Evolutionary conservation across 768 basidiomycete genomes (phyloP).

Genomic region (Podaxis pistillaris): DNA sequence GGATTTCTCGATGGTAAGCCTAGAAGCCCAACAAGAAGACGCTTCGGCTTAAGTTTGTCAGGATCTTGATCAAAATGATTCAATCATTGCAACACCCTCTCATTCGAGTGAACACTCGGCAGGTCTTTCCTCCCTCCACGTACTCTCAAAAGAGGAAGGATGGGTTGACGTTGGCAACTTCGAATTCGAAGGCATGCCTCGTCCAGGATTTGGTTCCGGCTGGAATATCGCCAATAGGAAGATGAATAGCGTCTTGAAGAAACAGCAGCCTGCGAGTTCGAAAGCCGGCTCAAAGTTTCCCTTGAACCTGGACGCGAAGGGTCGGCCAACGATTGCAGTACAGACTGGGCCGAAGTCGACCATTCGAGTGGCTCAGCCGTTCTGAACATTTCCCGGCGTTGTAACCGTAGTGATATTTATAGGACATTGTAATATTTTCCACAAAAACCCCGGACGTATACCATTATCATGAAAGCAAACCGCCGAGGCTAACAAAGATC

Average conservation of each 20-base stretch:
- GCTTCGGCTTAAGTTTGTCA: neutral
- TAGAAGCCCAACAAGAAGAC: neutral
- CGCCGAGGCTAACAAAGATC: neutral
- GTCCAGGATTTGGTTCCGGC: slow-evolving; percentile 35
- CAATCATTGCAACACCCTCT: neutral
- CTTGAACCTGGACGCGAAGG: slow-evolving; percentile 35
- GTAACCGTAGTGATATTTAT: neutral
- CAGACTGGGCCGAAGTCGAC: slow-evolving; percentile 38
- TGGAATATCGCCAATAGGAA: slow-evolving; percentile 29
- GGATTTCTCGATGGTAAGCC: slow-evolving; percentile 3
- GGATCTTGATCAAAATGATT: slow-evolving; percentile 1
- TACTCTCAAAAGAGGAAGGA: slow-evolving; percentile 1
- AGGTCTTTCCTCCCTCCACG: slow-evolving; percentile 4
- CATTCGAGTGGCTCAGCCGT: slow-evolving; percentile 19
- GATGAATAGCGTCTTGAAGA: slow-evolving; percentile 21
- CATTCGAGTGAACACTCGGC: neutral
- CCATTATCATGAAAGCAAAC: neutral
- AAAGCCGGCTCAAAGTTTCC: slow-evolving; percentile 23
- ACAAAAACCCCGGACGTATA: neutral
- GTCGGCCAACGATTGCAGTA: slow-evolving; percentile 32
- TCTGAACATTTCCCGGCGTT: neutral
- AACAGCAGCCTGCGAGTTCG: slow-evolving; percentile 19
- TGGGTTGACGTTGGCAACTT: slow-evolving; percentile 21
- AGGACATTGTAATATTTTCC: neutral
- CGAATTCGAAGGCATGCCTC: slow-evolving; percentile 40